These are phyloP conservation scores for Fomitopsis palustris DNA, from an alignment of 1,284 basidiomycete genomes.

Conservation along the genomic window DNA sequence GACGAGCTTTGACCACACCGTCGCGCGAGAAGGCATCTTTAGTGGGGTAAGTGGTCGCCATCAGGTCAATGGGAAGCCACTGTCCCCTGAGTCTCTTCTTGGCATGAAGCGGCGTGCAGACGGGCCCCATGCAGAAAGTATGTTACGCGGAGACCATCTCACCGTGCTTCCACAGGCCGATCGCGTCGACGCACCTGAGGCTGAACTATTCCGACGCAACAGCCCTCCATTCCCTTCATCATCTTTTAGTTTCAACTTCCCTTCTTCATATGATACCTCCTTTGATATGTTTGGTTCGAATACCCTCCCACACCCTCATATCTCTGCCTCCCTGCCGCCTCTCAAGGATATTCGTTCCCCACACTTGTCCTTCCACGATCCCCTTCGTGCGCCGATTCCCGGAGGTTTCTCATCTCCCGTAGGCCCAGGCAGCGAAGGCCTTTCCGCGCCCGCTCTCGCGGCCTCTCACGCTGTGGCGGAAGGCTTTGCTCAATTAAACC, in stretches of 20 bases:
- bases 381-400: slow-evolving; percentile 25
- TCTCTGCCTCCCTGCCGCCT: slow-evolving; percentile 18
- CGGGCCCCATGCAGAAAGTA: slow-evolving; percentile 68
- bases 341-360: slow-evolving; percentile 19
- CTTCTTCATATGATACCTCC: slow-evolving; percentile 60
- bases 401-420: slow-evolving; percentile 23
- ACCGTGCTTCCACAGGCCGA: slow-evolving; percentile 32
- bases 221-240: slow-evolving; percentile 64
- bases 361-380: slow-evolving; percentile 32
- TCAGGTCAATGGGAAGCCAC: slow-evolving; percentile 74
- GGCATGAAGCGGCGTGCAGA: slow-evolving; percentile 76
- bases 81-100: slow-evolving; percentile 55
- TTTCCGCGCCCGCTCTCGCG: slow-evolving; percentile 62
- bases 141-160: slow-evolving; percentile 74
- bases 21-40: slow-evolving; percentile 63
- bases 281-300: slow-evolving; percentile 45
- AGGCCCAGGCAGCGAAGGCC: slow-evolving; percentile 34
- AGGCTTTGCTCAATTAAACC: slow-evolving; percentile 58
- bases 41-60: slow-evolving; percentile 60
- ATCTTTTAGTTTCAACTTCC: slow-evolving; percentile 76
- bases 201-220: slow-evolving; percentile 22
- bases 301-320: slow-evolving; percentile 12
- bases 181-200: slow-evolving; percentile 23
- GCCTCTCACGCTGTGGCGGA: slow-evolving; percentile 66
- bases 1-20: slow-evolving; percentile 90